Percentiles rank a stretch among this genome's conserved stretches.
These are phyloP conservation scores for Lepidopterella palustris DNA, from an alignment of 495 filamentous ascomycete genomes.

Conservation along the genomic window DNA sequence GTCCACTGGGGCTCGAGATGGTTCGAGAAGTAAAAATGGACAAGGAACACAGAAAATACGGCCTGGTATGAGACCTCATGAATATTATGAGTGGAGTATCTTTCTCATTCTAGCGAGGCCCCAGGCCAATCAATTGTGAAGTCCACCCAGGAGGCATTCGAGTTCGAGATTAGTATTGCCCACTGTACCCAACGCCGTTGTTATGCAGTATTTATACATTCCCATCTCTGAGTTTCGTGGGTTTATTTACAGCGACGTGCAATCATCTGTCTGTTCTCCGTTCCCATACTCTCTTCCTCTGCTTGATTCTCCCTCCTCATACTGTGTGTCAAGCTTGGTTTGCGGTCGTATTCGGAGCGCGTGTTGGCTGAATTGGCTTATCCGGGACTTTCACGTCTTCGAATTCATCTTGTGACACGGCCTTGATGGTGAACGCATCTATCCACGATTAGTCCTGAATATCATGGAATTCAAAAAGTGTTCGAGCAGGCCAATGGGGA, in stretches of 20 bases:
- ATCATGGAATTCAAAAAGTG: background rate
- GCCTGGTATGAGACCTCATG: no score
- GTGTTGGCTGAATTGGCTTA: constrained; percentile 19
- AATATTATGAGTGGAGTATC: no score
- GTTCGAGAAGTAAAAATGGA: no score
- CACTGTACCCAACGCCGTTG: background rate
- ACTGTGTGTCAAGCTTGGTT: constrained; percentile 5
- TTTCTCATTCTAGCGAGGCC: no score
- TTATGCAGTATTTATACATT: background rate
- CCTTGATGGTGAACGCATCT: constrained; percentile 86
- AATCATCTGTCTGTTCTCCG: no score
- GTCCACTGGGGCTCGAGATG: no score
- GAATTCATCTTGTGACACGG: constrained; percentile 95
- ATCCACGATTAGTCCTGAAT: constrained; percentile 3
- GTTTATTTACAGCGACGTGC: no score
- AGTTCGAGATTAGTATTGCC: no score
- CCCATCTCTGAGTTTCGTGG: no score
- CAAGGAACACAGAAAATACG: no score
- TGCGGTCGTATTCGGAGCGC: background rate
- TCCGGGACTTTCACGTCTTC: constrained; percentile 67
- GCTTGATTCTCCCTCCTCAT: constrained; percentile 1
- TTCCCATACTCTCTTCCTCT: background rate
- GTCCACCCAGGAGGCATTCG: no score
- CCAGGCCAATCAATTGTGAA: no score
- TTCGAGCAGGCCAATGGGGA: background rate